phyloP scores from a whole-genome alignment of 768 basidiomycete genomes.

The Suillus cothurnatus region DNA sequence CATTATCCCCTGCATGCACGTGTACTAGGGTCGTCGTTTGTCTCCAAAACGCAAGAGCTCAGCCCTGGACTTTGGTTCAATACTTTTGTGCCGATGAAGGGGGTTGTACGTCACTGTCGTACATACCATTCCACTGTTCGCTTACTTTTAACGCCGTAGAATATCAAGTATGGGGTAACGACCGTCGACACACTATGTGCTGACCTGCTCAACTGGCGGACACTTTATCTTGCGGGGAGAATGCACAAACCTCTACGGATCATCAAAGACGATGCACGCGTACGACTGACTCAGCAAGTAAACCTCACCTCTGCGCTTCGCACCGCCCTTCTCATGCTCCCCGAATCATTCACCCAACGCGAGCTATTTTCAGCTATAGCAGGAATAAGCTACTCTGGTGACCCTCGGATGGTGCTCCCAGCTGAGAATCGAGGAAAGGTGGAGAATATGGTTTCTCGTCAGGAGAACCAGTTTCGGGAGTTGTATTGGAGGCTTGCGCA shows the following conservation, averaged over 20 bases:
- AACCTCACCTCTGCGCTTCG: slow-evolving; percentile 91
- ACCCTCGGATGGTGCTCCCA: slow-evolving; percentile 92
- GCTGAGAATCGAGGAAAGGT: slow-evolving; percentile 96
- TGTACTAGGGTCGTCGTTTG: slow-evolving; percentile 78
- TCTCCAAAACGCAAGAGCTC: slow-evolving; percentile 74
- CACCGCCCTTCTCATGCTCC: slow-evolving; percentile 86
- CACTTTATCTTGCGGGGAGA: slow-evolving; percentile 91
- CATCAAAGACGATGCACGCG: slow-evolving; percentile 89
- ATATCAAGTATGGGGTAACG: slow-evolving; percentile 96
- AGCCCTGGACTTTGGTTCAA: slow-evolving; percentile 97
- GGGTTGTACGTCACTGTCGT: slow-evolving; percentile 62
- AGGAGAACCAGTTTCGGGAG: slow-evolving; percentile 82
- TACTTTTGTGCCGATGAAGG: slow-evolving; percentile 81
- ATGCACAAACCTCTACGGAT: slow-evolving; percentile 98
- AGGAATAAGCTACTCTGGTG: slow-evolving; percentile 83
- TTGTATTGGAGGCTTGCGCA: slow-evolving; percentile 81
- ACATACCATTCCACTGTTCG: slow-evolving; percentile 2
- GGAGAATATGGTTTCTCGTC: slow-evolving; percentile 86
- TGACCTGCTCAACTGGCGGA: slow-evolving; percentile 90
- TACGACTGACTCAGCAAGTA: slow-evolving; percentile 89
- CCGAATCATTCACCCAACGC: slow-evolving; percentile 77
- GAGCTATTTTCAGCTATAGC: slow-evolving; percentile 87
- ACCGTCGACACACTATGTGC: slow-evolving; percentile 87
- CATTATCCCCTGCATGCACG: slow-evolving; percentile 94
- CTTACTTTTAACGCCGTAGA: slow-evolving; percentile 44